Percentiles rank a stretch among this genome's conserved stretches.
Conservation (phyloP, 495 filamentous ascomycete genomes). For the Penicillium waksmanii region DNA sequence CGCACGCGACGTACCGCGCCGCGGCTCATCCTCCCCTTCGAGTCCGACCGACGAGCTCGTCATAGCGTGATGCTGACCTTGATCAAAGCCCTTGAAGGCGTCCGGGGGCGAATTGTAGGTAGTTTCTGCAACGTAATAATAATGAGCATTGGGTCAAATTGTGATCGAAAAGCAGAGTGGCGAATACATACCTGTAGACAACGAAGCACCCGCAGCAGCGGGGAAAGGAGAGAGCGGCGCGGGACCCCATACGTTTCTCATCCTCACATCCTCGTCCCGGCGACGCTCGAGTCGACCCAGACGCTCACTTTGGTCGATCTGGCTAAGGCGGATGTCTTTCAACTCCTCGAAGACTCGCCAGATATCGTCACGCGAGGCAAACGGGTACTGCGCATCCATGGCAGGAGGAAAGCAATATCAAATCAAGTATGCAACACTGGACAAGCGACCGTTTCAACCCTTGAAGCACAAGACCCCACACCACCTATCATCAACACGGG, state of each 20-base stretch:
- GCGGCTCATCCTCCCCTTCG: conserved; percentile 87
- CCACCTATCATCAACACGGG: conserved; percentile 7
- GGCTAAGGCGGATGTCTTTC: conserved; percentile 76
- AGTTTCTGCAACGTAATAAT: conserved; percentile 56
- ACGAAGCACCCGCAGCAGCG: conserved; percentile 63
- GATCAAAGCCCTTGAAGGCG: conserved; percentile 83
- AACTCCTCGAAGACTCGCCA: conserved; percentile 88
- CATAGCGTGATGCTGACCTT: conserved; percentile 67
- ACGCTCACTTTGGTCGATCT: conserved; percentile 80
- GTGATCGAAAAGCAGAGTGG: not conserved
- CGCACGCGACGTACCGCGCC: conserved; percentile 87
- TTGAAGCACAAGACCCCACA: not conserved
- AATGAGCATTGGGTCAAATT: not conserved
- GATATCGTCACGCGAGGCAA: conserved; percentile 74
- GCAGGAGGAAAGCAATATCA: conserved; percentile 6
- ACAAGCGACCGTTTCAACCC: conserved; percentile 7
- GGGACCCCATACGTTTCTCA: conserved; percentile 82
- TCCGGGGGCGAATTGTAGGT: conserved; percentile 74
- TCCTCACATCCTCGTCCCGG: conserved; percentile 77
- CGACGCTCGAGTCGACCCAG: conserved; percentile 78
- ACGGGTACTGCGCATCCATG: conserved; percentile 69
- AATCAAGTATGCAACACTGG: not conserved
- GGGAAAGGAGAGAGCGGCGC: conserved; percentile 74
- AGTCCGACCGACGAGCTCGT: conserved; percentile 72
- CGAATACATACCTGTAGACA: conserved; percentile 71